These are phyloP conservation scores for Candida labiduridarum DNA, from an alignment of 1,139 yeast species.

Conservation along the genomic window DNA sequence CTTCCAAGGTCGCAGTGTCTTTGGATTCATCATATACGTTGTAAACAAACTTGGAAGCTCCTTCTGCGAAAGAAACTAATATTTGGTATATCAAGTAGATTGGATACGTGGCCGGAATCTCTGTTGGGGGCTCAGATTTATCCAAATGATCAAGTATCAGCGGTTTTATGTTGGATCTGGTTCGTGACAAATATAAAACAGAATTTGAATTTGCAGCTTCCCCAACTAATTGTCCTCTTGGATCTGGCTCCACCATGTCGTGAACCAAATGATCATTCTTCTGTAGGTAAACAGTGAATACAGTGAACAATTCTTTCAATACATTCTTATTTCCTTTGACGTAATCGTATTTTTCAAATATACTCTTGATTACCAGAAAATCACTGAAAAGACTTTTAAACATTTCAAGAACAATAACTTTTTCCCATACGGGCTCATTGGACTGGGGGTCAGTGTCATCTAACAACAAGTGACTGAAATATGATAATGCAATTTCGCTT, in stretches of 20 bases:
- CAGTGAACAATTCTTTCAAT: constrained; percentile 56
- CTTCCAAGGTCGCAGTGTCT: constrained; percentile 29
- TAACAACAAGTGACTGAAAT: constrained; percentile 66
- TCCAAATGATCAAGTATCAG: constrained; percentile 76
- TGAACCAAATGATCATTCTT: constrained; percentile 38
- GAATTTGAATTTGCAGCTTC: not conserved
- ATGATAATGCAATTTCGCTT: constrained; percentile 75
- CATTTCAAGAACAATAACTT: constrained; percentile 70
- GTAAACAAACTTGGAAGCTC: constrained; percentile 60
- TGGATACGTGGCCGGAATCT: constrained; percentile 63
- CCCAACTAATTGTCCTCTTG: constrained; percentile 3
- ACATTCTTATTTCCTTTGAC: constrained; percentile 61
- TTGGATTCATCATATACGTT: constrained; percentile 34
- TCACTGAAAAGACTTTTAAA: constrained; percentile 64
- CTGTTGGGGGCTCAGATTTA: constrained; percentile 67
- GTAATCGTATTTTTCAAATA: constrained; percentile 67
- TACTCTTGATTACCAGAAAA: constrained; percentile 48
- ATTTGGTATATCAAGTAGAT: constrained; percentile 60
- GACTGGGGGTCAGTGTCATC: constrained; percentile 18
- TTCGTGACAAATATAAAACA: constrained; percentile 24
- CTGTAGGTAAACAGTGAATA: constrained; percentile 35
- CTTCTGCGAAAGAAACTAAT: constrained; percentile 63
- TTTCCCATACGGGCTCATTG: constrained; percentile 58
- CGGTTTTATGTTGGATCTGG: constrained; percentile 44
- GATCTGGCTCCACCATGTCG: constrained; percentile 32